These are phyloP conservation scores for Sonneratia caseolaris DNA, from an alignment of 345 rosid species.

Conservation along the genomic window DNA sequence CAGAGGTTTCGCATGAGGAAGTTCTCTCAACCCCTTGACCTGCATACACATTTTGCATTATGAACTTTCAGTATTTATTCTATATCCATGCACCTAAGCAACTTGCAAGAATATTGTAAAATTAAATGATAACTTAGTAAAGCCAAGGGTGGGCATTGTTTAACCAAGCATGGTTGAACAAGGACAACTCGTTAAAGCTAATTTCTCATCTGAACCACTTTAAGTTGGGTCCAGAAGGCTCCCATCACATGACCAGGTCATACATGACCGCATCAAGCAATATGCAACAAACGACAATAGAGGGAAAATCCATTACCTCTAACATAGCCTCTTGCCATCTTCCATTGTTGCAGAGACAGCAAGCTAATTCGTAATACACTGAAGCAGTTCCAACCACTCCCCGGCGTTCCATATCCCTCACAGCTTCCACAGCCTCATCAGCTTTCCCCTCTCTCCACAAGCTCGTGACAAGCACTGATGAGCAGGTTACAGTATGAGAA, in stretches of 20 bases:
- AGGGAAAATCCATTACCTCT: constrained; percentile 40
- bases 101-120: not conserved
- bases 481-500: not conserved
- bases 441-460: constrained; percentile 80
- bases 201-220: not conserved
- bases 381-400: constrained; percentile 80
- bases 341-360: constrained; percentile 79
- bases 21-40: constrained; percentile 61
- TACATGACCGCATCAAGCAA: not conserved
- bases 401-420: constrained; percentile 76
- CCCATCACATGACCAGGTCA: not conserved
- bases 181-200: not conserved
- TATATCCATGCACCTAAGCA: not conserved
- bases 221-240: not conserved
- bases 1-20: constrained; percentile 49
- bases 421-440: constrained; percentile 67
- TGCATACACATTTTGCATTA: constrained; percentile 16
- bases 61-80: not conserved
- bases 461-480: constrained; percentile 72
- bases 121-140: not conserved
- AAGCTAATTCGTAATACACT: constrained; percentile 75
- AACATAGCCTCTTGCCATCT: constrained; percentile 75
- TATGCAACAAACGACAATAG: not conserved
- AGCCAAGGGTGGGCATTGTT: not conserved
- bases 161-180: not conserved